Base-by-base conservation (phyloP, 2,329 filamentous ascomycete species). In the Davidsoniella neocaledoniae region DNA sequence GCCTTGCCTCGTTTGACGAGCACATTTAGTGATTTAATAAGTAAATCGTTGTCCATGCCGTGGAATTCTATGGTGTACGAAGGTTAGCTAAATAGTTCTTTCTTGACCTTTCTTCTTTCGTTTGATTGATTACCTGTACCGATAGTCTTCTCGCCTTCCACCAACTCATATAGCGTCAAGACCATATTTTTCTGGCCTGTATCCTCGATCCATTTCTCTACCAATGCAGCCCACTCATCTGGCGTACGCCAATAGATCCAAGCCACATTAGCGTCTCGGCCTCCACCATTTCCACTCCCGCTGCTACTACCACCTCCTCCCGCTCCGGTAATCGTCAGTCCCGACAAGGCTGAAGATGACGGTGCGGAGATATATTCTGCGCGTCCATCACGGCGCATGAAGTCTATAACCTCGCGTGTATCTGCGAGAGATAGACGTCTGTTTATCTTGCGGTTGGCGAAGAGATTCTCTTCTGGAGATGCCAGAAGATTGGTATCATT, bases 1-100 rank as follows among this genome's bases (percentile, higher is more conserved):
- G 88, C 90, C 66, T 84, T 94, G 57, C 87, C 87, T 55, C 82
- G 76, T 71, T 93, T 94, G 36, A 94, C 88, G 45, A 95, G 72
- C 46, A 91, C 71, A 53, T 77, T 75, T 45, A 98, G 71, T 37
- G 85, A 82, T 63, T 82, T 87, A 56, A 83, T 75, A 59, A 98
- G 71, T 54, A 94, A 64, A 21, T 87, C 85, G 43, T 73, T 70
- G 61, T 96, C 88, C 70, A 98, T 83, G n/a, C 84, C 85, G 63
- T 86, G 79, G 59, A 94, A 86, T 57, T 93, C 86, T 83, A 57
- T 4, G 36, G 17, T 9, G 12, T 9, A 2, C 19, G 25, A 40
- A 40, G 29, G 29, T 33, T 33, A 33, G 29, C 8, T 33, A 33
- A 4, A 40, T 33, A 9, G 29, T 9, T 33, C 29, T 9, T 9